Evolutionary conservation across 306 rosid species (phyloP).

Genomic region (Sphenostylis stenocarpa): DNA sequence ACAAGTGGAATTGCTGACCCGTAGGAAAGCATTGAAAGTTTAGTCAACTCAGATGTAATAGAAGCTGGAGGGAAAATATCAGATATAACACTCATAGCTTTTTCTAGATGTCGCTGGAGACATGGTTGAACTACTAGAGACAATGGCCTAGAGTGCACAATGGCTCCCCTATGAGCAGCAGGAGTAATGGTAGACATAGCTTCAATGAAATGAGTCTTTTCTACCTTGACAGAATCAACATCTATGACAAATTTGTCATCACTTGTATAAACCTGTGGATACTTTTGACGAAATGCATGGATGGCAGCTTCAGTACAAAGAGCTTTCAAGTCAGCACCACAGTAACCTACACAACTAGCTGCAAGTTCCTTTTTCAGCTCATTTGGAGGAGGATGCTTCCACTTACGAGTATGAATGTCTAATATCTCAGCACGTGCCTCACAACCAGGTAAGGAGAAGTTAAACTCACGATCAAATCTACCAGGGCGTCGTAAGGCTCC

Average conservation of each 20-base stretch:
- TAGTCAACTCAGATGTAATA: slow-evolving; percentile 70
- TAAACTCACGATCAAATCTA: slow-evolving; percentile 96
- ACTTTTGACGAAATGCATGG: slow-evolving; percentile 90
- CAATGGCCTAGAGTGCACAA: slow-evolving; percentile 93
- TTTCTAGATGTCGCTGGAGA: slow-evolving; percentile 68
- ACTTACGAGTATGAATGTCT: slow-evolving; percentile 92
- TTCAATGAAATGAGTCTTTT: slow-evolving; percentile 85
- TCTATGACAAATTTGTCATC: slow-evolving; percentile 96
- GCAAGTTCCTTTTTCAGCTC: slow-evolving; percentile 86
- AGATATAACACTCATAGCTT: slow-evolving; percentile 65
- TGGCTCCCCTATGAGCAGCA: slow-evolving; percentile 96
- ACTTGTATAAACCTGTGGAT: slow-evolving; percentile 94
- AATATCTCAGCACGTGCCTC: slow-evolving; percentile 97
- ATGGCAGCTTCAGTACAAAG: slow-evolving; percentile 99
- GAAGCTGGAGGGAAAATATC: slow-evolving; percentile 73
- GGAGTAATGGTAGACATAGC: slow-evolving; percentile 98
- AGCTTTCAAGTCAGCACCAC: slow-evolving; percentile 99
- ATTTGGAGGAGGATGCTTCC: slow-evolving; percentile 87
- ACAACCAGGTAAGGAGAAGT: slow-evolving; percentile 89
- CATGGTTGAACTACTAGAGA: slow-evolving; percentile 91
- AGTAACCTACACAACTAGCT: slow-evolving; percentile 96
- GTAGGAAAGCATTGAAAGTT: slow-evolving; percentile 83
- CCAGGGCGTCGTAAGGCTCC: slow-evolving; percentile 99
- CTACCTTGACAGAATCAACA: slow-evolving; percentile 87
- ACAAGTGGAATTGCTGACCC: slow-evolving; percentile 96